These are phyloP conservation scores for Funneliformis geosporum DNA, from an alignment of 192 early-diverging fungal genomes.

Conservation along the genomic window DNA sequence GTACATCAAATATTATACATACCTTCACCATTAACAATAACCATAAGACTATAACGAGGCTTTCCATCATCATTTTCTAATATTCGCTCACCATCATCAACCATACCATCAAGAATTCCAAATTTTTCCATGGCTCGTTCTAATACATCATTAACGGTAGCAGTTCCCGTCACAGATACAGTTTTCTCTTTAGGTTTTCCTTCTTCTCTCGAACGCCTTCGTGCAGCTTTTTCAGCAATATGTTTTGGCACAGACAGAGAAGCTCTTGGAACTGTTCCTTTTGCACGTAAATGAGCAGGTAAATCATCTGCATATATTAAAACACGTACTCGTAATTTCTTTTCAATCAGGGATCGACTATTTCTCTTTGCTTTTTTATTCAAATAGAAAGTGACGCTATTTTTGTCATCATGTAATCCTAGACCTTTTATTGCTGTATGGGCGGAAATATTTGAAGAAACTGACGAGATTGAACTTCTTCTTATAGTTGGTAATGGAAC, in stretches of 20 bases:
- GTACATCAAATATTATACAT: not conserved
- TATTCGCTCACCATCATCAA: conserved; percentile 41
- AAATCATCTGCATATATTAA: conserved; percentile 30
- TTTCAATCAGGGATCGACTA: conserved; percentile 15
- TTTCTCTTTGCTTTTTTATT: conserved; percentile 13
- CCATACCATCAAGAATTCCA: conserved; percentile 46
- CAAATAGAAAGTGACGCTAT: conserved; percentile 23
- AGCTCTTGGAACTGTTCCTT: conserved; percentile 7
- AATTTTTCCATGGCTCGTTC: conserved; percentile 53
- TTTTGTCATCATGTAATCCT: conserved; percentile 6
- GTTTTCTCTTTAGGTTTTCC: conserved; percentile 30
- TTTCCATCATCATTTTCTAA: conserved; percentile 18
- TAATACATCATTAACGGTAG: conserved; percentile 50
- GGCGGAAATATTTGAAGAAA: conserved; percentile 40
- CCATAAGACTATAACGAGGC: conserved; percentile 19
- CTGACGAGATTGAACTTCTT: conserved; percentile 37
- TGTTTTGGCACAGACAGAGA: conserved; percentile 35
- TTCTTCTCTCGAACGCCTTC: conserved; percentile 30
- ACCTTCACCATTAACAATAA: conserved; percentile 28
- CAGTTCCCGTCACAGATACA: not conserved
- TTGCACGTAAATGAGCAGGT: not conserved
- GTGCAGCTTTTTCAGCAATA: conserved; percentile 31
- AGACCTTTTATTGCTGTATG: conserved; percentile 13
- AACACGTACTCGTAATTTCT: conserved; percentile 21
- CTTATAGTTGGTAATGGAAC: conserved; percentile 54